A percentile compares a stretch with the other conserved stretches of the same genome.
These are phyloP conservation scores for Tephrocybe sp. DNA, from an alignment of 768 basidiomycete genomes.

Conservation along the genomic window DNA sequence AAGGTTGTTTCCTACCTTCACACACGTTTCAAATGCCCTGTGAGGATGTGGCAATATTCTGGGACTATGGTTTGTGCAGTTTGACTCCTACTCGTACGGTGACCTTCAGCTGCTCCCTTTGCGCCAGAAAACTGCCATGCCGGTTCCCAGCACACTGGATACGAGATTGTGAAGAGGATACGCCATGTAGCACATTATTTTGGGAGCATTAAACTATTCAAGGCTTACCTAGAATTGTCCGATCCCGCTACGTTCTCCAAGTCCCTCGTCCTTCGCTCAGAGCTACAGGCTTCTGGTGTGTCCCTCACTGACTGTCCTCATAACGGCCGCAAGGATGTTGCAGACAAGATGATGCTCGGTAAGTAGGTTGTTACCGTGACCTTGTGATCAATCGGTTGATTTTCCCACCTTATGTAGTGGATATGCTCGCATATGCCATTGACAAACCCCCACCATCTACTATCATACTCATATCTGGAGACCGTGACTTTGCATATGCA, in stretches of 20 bases:
- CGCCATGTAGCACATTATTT: constrained; percentile 47
- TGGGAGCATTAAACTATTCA: constrained; percentile 51
- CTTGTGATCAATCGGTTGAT: too few species aligned
- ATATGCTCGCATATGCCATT: constrained; percentile 67
- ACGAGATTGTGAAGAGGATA: constrained; percentile 45
- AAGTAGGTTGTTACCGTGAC: too few species aligned
- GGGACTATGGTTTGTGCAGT: constrained; percentile 34
- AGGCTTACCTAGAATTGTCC: constrained; percentile 54
- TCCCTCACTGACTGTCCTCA: constrained; percentile 39
- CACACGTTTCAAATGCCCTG: constrained; percentile 3
- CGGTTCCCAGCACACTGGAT: constrained; percentile 40
- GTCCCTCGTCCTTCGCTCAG: constrained; percentile 37
- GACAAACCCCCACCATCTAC: constrained; percentile 56
- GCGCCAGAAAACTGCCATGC: constrained; percentile 43
- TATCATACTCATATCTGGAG: constrained; percentile 63
- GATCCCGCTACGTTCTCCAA: constrained; percentile 30
- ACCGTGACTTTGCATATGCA: constrained; percentile 69
- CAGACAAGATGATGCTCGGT: constrained; percentile 53
- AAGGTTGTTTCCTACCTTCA: neutral
- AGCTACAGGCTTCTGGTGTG: constrained; percentile 49
- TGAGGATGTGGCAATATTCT: constrained; percentile 43
- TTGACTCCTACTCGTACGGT: neutral
- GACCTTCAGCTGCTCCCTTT: neutral
- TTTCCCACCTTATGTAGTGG: too few species aligned
- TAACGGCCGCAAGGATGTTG: constrained; percentile 37